Evolutionary conservation across 208 protist species (phyloP), one percentile per base, ranked within the genome.

Genomic region (Trypanosoma melophagium): DNA sequence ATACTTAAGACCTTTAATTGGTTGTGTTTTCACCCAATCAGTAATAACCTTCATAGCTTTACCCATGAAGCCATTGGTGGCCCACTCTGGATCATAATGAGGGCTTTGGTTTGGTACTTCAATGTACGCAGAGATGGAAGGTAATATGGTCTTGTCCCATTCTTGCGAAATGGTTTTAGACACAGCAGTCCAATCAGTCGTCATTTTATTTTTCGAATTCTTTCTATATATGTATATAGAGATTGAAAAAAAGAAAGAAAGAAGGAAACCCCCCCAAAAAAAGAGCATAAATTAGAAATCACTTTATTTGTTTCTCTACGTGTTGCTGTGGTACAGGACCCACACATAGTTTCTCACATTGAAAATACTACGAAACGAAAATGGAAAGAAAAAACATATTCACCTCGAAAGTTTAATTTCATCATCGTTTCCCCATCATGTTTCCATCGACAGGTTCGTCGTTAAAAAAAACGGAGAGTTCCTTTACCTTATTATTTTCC

Each of bases 61-160:
- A 31, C 95, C 76, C 69, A 89, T 76, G 17, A 95, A 66, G 7
- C 96, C 96, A 66, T 98, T 98, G 5, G 80, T 94, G 22, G 65
- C 74, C 67, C 73, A 93, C 58, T 96, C 87, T 3, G 50, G 41
- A 65, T 99, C 97, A 71, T 86, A 99, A 42, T 81, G 55, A 47
- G 97, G 97, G 60, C 92, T 97, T 66, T 95, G 88, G 83, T 97
- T 98, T 55, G 95, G 95, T 51, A 98, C 82, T 66, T 93, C 79
- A 74, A 98, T 92, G 71, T 96, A 98, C 44, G 90, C 81, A 22
- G 76, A 83, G 28, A 98, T 58, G 1, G 81, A 68, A 19, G 89
- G 89, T 7, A 98, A 52, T 61, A 96, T 84, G 3, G 78, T 76
- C 28, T 78, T 66, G 67, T 98, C 95, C 88, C 89, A 98, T 55